A percentile compares a stretch with the other conserved stretches of the same genome.
Evolutionary conservation across 2,329 filamentous ascomycete genomes (phyloP).

Genomic region (Allantophomopsis lycopodina): DNA sequence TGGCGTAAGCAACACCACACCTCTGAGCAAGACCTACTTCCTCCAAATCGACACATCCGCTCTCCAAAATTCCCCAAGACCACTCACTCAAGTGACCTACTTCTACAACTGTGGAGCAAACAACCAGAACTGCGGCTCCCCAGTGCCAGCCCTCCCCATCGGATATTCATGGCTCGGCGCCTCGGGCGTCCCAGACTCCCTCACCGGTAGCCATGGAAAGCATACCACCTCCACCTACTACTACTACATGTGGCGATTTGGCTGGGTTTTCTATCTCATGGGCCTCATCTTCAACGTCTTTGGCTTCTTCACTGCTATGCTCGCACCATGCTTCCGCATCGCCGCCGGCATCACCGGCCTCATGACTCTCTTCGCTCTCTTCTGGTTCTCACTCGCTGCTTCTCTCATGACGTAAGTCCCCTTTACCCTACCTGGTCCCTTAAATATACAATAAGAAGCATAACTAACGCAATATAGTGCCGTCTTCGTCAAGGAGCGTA

Average conservation of each 20-base stretch:
- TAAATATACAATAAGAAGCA: constrained; percentile 3
- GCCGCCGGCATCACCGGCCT: constrained; percentile 54
- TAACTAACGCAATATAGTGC: constrained; percentile 24
- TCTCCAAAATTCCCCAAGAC: constrained; percentile 51
- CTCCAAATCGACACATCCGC: constrained; percentile 63
- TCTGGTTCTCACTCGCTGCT: constrained; percentile 55
- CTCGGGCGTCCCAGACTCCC: constrained; percentile 33
- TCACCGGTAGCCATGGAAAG: constrained; percentile 38
- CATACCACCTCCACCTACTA: constrained; percentile 44
- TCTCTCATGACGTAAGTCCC: constrained; percentile 62
- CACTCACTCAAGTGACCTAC: constrained; percentile 74
- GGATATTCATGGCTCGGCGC: constrained; percentile 54
- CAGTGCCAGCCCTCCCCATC: constrained; percentile 52
- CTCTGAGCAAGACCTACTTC: constrained; percentile 71
- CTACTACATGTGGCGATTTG: constrained; percentile 82
- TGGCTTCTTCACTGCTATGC: constrained; percentile 52
- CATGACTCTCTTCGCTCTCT: constrained; percentile 42
- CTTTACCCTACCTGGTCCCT: constrained; percentile 1
- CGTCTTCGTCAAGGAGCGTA: constrained; percentile 54
- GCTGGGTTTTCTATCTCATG: constrained; percentile 84
- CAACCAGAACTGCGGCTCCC: constrained; percentile 48
- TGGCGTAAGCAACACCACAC: constrained; percentile 36
- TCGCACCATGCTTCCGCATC: constrained; percentile 58
- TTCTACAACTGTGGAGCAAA: constrained; percentile 65
- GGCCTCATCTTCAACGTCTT: constrained; percentile 63